These are phyloP conservation scores for Phytophthora capsici DNA, from an alignment of 352 stramenopile genomes.

Conservation along the genomic window DNA sequence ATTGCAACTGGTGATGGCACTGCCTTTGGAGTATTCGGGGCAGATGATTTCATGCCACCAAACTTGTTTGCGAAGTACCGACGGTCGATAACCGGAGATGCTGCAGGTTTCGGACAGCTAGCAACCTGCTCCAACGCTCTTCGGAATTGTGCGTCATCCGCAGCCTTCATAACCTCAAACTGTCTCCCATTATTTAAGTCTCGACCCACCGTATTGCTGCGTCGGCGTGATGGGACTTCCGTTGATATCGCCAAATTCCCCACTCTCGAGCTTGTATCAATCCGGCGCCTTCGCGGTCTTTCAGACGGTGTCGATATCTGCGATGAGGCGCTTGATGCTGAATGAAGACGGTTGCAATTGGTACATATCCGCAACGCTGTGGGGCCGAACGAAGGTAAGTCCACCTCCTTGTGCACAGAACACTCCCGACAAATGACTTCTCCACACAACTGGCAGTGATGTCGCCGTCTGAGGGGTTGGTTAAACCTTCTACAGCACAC, in stretches of 20 bases:
- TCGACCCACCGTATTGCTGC: constrained; percentile 16
- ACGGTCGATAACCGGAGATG: constrained; percentile 29
- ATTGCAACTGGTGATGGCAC: constrained; percentile 7
- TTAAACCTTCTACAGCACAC: constrained; percentile 76
- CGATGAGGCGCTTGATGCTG: not conserved
- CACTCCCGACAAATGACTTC: constrained; percentile 82
- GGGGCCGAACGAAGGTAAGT: constrained; percentile 67
- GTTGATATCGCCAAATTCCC: constrained; percentile 1
- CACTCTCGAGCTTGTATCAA: constrained; percentile 5
- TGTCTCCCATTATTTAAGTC: constrained; percentile 9
- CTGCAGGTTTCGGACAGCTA: constrained; percentile 28
- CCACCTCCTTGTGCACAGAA: constrained; percentile 72
- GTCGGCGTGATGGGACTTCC: constrained; percentile 4
- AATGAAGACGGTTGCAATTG: constrained; percentile 45
- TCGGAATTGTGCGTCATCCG: constrained; percentile 6
- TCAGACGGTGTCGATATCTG: constrained; percentile 27
- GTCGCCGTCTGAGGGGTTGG: constrained; percentile 63
- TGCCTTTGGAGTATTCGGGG: constrained; percentile 20
- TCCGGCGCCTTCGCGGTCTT: constrained; percentile 20
- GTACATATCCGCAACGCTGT: constrained; percentile 75
- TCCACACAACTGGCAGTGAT: constrained; percentile 81
- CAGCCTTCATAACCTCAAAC: constrained; percentile 4
- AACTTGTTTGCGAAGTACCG: constrained; percentile 37
- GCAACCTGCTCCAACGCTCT: constrained; percentile 14
- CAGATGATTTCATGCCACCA: constrained; percentile 11